Percentiles rank a stretch among this genome's conserved stretches.
These are phyloP conservation scores for Sarocladiaceae sp. DNA, from an alignment of 2,329 filamentous ascomycete species.

Conservation along the genomic window DNA sequence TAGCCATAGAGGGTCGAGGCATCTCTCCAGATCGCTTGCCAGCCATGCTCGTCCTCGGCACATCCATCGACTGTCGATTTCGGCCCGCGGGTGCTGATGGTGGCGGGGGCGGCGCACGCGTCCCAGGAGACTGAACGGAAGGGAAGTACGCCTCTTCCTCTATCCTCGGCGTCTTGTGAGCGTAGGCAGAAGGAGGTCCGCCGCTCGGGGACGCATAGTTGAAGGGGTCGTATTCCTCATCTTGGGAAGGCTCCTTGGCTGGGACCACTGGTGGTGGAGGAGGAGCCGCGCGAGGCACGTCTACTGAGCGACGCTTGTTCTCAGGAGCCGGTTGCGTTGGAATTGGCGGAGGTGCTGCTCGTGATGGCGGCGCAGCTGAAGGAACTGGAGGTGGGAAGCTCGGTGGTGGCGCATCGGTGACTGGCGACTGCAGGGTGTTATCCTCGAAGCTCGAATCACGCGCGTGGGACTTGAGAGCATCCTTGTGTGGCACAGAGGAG, in stretches of 20 bases:
- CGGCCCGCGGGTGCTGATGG: constrained; percentile 19
- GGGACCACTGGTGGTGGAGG: constrained; percentile 56
- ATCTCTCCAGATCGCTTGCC: constrained; percentile 68
- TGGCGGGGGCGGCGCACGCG: constrained; percentile 41
- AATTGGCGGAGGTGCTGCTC: constrained; percentile 60
- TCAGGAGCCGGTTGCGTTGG: constrained; percentile 55
- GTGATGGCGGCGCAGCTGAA: constrained; percentile 43
- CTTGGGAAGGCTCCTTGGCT: constrained; percentile 30
- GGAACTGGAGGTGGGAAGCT: constrained; percentile 54
- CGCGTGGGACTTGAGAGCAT: constrained; percentile 79
- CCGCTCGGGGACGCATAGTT: constrained; percentile 41
- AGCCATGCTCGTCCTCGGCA: constrained; percentile 34
- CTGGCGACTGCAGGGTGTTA: constrained; percentile 55
- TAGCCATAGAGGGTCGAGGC: constrained; percentile 55
- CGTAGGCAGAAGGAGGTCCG: constrained; percentile 22
- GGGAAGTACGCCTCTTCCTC: constrained; percentile 46
- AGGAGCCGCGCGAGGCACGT: constrained; percentile 66
- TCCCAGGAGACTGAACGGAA: constrained; percentile 37
- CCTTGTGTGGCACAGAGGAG: constrained; percentile 89
- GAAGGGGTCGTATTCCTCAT: constrained; percentile 69
- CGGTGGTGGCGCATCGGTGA: constrained; percentile 36
- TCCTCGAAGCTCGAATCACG: constrained; percentile 75
- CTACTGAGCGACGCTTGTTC: constrained; percentile 59
- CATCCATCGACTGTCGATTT: constrained; percentile 30
- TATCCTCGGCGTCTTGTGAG: constrained; percentile 32